phyloP scores from a whole-genome alignment of 2,329 filamentous ascomycete genomes.

The Ceratocystis alfenasii region DNA sequence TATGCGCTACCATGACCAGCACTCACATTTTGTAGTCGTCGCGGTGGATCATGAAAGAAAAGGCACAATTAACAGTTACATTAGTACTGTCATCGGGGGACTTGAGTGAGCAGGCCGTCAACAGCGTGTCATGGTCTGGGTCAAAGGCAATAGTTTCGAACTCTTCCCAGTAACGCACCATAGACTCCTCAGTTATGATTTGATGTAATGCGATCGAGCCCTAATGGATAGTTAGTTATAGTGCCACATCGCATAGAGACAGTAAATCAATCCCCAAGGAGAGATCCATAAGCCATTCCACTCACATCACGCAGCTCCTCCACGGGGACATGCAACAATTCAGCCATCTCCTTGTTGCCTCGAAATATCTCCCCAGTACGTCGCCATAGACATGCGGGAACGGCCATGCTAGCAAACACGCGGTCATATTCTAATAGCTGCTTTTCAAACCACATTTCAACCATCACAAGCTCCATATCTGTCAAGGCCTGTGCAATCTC shows the following conservation, averaged over 20 bases:
- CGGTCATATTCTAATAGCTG: constrained; percentile 96
- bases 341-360: constrained; percentile 97
- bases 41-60: constrained; percentile 90
- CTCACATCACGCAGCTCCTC: constrained; percentile 81
- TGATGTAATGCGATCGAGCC: constrained; percentile 92
- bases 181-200: constrained; percentile 85
- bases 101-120: constrained; percentile 87
- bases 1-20: constrained; percentile 6
- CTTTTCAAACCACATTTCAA: constrained; percentile 98
- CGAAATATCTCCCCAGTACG: constrained; percentile 94
- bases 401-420: constrained; percentile 97
- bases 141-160: constrained; percentile 98
- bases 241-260: neutral
- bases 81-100: constrained; percentile 59
- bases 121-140: constrained; percentile 78
- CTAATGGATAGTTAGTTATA: constrained; percentile 35
- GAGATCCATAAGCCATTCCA: constrained; percentile 24
- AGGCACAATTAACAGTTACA: constrained; percentile 79
- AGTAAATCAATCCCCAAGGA: neutral
- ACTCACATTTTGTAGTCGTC: constrained; percentile 94
- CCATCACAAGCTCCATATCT: constrained; percentile 84
- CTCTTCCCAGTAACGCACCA: constrained; percentile 98
- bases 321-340: constrained; percentile 84
- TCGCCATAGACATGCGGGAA: constrained; percentile 94
- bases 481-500: constrained; percentile 87